phyloP scores from a whole-genome alignment of 805 yeast species.

The Saturnispora quitensis region DNA sequence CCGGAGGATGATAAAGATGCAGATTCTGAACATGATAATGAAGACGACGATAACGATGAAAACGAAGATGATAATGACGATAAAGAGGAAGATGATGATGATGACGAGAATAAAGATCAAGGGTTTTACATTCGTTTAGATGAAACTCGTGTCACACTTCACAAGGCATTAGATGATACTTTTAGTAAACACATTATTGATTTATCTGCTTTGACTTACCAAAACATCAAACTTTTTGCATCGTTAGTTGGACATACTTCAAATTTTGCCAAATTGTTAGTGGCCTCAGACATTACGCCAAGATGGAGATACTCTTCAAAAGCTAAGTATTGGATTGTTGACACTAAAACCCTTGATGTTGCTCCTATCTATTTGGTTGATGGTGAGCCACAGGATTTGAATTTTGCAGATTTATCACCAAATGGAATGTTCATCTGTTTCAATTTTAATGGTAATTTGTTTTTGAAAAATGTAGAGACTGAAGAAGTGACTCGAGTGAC shows the following conservation, averaged over 20 bases:
- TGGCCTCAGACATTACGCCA: constrained; percentile 39
- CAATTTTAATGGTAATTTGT: constrained; percentile 48
- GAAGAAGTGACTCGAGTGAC: constrained; percentile 31
- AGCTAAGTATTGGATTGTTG: constrained; percentile 55
- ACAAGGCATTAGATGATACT: constrained; percentile 23
- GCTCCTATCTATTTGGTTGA: constrained; percentile 17
- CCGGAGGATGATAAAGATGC: neutral
- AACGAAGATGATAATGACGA: neutral
- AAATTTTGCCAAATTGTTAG: constrained; percentile 39
- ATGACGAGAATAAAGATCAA: constrained; percentile 28
- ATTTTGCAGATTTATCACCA: constrained; percentile 60
- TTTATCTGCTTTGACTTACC: constrained; percentile 30
- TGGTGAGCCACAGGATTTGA: constrained; percentile 27
- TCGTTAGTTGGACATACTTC: constrained; percentile 37
- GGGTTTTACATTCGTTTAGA: constrained; percentile 31
- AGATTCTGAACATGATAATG: constrained; percentile 2
- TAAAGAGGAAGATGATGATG: no score
- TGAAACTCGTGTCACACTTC: constrained; percentile 13
- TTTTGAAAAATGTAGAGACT: constrained; percentile 31
- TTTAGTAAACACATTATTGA: constrained; percentile 27
- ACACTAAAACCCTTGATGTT: constrained; percentile 29
- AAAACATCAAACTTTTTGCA: constrained; percentile 32
- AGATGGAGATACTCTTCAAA: constrained; percentile 66
- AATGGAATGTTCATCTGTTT: constrained; percentile 45
- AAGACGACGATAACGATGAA: neutral